Evolutionary conservation across 2,329 filamentous ascomycete species (phyloP), one percentile per base, ranked within the genome.

Genomic region (Fusarium stilboides): DNA sequence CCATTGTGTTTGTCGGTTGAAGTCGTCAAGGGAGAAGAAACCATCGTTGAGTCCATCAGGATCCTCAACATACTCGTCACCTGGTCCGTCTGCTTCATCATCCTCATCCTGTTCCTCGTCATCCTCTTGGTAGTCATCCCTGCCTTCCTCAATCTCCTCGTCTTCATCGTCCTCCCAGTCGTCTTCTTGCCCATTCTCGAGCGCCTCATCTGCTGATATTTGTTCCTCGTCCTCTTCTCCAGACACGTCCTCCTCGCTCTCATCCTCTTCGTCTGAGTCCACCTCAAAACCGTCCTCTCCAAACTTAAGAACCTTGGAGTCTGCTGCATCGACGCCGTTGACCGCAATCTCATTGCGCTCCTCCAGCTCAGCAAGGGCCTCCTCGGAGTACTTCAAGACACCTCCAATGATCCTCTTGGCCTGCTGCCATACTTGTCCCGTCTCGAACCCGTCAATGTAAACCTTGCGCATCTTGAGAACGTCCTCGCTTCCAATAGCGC

Each of bases 1-100:
- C 77, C 91, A 92, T 75, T 97, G 93, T 3, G 94, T 93, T 77
- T 97, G 93, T 77, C 91, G 93, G 84, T 99, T 99, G 87, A 99
- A 99, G 62, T 97, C 90, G 75, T 98, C 94, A 74, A 99, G 95
- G 17, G 94, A 97, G 82, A 99, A 99, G 83, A 99, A 99, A 7
- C 94, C 95, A 76, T 99, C 96, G 75, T 99, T 98, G 33, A 99
- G 88, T 8, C 94, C 94, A 76, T 96, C 86, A 6, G 90, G 89
- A 75, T 98, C 85, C 5, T 85, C 82, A 13, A 80, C 80, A 2
- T 82, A 84, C 4, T 86, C 85, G 1, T 86, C 84, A 0, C 83
- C 83, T 0, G 80, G 78, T 1, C 82, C 81, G 2, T 83, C 81
- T 1, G 79, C 80, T 5, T 83, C 79, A 0, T 81, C 80, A 3